These are phyloP conservation scores for Candida germanica DNA, from an alignment of 805 yeast species.

Conservation along the genomic window DNA sequence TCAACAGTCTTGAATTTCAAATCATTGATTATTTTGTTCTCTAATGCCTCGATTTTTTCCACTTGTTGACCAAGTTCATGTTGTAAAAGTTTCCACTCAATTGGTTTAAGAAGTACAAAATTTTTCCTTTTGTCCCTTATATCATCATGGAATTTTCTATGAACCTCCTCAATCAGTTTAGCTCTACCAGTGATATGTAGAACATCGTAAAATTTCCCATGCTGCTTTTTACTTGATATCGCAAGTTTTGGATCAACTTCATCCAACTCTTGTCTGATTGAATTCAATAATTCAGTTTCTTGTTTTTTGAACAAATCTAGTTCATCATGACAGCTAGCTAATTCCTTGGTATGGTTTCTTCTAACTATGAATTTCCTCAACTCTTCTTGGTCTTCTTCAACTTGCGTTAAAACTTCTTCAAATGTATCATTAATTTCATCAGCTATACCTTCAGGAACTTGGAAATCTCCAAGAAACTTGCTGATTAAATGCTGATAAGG, in stretches of 20 bases:
- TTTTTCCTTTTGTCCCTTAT: conserved; percentile 36
- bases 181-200: conserved; percentile 46
- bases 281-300: conserved; percentile 23
- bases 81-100: conserved; percentile 50
- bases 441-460: conserved; percentile 41
- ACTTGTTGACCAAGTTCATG: conserved; percentile 48
- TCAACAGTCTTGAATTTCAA: conserved; percentile 48
- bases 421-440: conserved; percentile 38
- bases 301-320: conserved; percentile 22
- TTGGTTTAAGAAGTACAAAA: conserved; percentile 44
- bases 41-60: conserved; percentile 52
- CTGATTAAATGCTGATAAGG: conserved; percentile 20
- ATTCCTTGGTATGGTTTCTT: conserved; percentile 26
- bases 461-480: conserved; percentile 23
- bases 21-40: conserved; percentile 47
- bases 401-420: conserved; percentile 5
- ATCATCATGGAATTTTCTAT: conserved; percentile 19
- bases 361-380: conserved; percentile 26
- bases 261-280: conserved; percentile 17
- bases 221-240: conserved; percentile 26
- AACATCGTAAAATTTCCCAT: conserved; percentile 37
- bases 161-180: conserved; percentile 22
- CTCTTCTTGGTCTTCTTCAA: background rate
- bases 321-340: conserved; percentile 32
- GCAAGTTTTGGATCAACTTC: conserved; percentile 28